Conservation (phyloP, 169 alveolate species). For the Besnoitia besnoiti region DNA sequence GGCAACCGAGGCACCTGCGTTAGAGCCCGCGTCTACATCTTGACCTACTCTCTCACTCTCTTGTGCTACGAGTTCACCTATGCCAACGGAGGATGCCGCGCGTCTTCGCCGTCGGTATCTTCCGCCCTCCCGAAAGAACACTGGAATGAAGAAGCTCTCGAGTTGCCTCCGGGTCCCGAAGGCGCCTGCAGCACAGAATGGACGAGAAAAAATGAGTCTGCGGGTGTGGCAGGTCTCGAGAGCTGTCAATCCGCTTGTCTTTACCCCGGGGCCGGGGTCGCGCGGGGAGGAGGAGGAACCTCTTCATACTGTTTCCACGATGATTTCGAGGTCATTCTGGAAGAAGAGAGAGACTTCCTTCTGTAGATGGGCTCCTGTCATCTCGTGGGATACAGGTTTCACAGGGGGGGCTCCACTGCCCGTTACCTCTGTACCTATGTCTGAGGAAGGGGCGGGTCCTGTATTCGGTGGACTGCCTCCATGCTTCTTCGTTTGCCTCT, state of each 20-base stretch:
- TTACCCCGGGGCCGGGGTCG: neutral
- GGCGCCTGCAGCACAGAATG: no score
- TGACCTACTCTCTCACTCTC: neutral
- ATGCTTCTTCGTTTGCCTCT: no score
- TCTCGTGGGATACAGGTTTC: no score
- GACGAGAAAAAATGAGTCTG: no score
- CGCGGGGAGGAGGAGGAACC: no score
- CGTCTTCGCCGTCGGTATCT: neutral
- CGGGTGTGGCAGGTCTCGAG: no score
- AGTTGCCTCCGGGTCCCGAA: neutral
- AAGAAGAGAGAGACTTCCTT: neutral
- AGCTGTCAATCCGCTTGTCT: neutral
- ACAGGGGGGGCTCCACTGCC: no score
- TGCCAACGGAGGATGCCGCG: neutral
- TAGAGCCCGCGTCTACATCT: neutral
- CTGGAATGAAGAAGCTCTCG: neutral
- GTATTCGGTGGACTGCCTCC: no score
- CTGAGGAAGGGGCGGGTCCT: no score
- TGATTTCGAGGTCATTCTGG: neutral
- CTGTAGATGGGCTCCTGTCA: no score
- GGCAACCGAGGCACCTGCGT: neutral
- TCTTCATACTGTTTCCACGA: neutral
- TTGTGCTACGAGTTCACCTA: conserved; percentile 3
- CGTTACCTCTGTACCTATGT: no score
- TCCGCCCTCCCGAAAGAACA: neutral